phyloP scores from a whole-genome alignment of 2,329 filamentous ascomycete genomes.

The Fusarium multiceps region DNA sequence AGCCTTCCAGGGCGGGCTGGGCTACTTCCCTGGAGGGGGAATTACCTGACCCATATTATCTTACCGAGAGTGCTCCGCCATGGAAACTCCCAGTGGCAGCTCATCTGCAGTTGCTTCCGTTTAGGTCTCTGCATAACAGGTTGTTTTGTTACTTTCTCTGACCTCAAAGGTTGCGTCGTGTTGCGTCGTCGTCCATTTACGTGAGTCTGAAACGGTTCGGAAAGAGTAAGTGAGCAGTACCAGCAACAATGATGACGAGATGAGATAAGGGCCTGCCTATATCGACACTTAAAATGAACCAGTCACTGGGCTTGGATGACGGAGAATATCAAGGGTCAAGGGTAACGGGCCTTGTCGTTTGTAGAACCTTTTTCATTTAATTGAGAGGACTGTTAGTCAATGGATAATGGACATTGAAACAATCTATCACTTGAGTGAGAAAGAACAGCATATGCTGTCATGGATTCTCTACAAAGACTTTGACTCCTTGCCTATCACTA shows the following conservation, averaged over 20 bases:
- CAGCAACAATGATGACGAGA: constrained; percentile 39
- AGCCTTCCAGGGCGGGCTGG: constrained; percentile 12
- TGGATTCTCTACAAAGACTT: constrained; percentile 12
- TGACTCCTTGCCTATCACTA: constrained; percentile 13
- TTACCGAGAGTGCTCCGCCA: constrained; percentile 44
- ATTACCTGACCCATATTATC: constrained; percentile 41
- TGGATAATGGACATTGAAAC: constrained; percentile 4
- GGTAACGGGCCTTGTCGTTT: constrained; percentile 36
- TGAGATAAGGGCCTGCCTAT: constrained; percentile 35
- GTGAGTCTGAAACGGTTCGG: constrained; percentile 29
- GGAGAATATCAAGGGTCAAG: constrained; percentile 32
- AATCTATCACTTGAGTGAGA: background rate
- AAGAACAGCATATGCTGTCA: constrained; percentile 12
- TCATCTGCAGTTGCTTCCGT: constrained; percentile 25
- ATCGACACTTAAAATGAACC: constrained; percentile 7
- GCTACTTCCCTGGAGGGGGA: constrained; percentile 29
- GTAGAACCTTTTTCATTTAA: constrained; percentile 33
- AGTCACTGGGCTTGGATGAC: constrained; percentile 15
- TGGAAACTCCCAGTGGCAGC: constrained; percentile 34
- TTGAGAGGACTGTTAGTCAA: constrained; percentile 25
- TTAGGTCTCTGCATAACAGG: background rate
- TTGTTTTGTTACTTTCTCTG: constrained; percentile 13
- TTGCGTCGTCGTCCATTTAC: constrained; percentile 26
- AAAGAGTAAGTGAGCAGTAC: constrained; percentile 20
- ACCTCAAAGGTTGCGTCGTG: constrained; percentile 12